Evolutionary conservation across 176 grass and related monocot species (phyloP).

Genomic region (Carex cristatella): DNA sequence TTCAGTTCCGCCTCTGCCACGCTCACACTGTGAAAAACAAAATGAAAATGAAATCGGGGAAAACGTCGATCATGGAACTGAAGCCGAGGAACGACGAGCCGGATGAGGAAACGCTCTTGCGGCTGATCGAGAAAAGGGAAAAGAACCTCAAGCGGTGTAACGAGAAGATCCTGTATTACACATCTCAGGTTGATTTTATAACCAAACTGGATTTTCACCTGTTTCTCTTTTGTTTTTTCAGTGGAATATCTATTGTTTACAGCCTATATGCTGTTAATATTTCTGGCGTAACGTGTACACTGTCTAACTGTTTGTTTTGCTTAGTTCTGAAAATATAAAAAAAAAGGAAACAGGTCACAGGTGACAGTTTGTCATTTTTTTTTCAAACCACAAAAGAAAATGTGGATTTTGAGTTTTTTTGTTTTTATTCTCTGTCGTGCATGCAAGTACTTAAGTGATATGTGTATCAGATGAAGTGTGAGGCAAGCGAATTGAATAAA

Average conservation of each 20-base stretch:
- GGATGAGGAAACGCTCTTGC: not conserved
- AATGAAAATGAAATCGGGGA: not conserved
- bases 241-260: not conserved
- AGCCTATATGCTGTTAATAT: not conserved
- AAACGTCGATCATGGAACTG: not conserved
- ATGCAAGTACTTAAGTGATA: not conserved
- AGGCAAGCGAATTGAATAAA: not conserved
- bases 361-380: not conserved
- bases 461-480: conserved; percentile 2
- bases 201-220: not conserved
- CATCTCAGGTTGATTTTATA: not conserved
- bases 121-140: conserved; percentile 2
- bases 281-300: not conserved
- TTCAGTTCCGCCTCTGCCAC: not conserved
- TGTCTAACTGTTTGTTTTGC: not conserved
- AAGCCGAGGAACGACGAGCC: not conserved
- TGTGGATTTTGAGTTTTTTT: not conserved
- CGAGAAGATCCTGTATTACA: conserved; percentile 11
- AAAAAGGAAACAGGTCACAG: not conserved
- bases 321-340: not conserved
- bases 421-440: not conserved
- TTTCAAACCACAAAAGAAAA: not conserved
- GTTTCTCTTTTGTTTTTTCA: not conserved
- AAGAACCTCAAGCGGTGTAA: conserved; percentile 3
- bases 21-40: not conserved